A percentile compares a stretch with the other conserved stretches of the same genome.
Conservation (phyloP, 495 filamentous ascomycete species). For the Xylaria cubensis region DNA sequence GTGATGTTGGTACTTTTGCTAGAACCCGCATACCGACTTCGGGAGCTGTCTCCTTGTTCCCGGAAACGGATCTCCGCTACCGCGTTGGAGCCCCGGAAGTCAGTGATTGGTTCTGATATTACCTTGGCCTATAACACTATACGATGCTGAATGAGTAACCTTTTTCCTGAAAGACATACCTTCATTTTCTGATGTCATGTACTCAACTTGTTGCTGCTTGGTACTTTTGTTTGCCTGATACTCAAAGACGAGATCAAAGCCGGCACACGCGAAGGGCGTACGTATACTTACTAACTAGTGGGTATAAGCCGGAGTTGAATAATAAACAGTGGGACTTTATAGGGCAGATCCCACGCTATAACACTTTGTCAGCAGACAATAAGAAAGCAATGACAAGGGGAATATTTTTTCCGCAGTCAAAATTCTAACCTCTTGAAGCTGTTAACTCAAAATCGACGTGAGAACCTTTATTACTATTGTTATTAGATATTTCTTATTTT, state of each 20-base stretch:
- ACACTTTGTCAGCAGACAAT: not conserved
- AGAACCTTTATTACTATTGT: not conserved
- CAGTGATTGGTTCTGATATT: not conserved
- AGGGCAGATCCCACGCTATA: not conserved
- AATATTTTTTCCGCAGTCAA: not conserved
- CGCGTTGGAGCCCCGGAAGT: constrained; percentile 3
- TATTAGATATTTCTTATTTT: not conserved
- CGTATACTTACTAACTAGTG: too few relatives aligned
- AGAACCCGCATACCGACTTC: constrained; percentile 9
- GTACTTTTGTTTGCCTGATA: not conserved
- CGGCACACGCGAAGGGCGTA: not conserved
- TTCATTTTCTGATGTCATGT: not conserved
- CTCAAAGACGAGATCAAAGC: not conserved
- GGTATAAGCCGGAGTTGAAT: constrained; percentile 19
- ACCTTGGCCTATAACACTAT: not conserved
- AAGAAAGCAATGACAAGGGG: not conserved
- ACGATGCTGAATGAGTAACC: not conserved
- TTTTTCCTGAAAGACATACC: not conserved
- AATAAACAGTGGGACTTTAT: not conserved
- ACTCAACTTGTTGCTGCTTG: not conserved
- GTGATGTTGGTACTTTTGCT: not conserved
- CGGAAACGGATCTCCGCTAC: constrained; percentile 20
- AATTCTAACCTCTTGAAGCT: not conserved
- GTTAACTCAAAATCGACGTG: not conserved
- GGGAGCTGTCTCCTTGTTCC: constrained; percentile 6